These are phyloP conservation scores for Eucalyptus erythrocorys DNA, from an alignment of 345 rosid genomes.

Conservation along the genomic window DNA sequence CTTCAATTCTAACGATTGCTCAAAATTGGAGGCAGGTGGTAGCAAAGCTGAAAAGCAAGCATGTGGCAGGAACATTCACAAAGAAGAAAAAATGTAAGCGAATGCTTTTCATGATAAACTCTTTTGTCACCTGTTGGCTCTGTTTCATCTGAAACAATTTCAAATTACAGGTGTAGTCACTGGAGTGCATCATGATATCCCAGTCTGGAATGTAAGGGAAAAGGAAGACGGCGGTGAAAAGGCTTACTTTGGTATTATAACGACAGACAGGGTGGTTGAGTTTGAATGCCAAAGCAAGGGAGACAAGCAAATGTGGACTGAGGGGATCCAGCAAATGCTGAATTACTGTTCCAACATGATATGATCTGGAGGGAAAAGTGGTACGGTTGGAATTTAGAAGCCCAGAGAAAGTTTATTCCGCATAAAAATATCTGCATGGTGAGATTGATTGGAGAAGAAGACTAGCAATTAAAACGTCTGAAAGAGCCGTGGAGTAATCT, in stretches of 20 bases:
- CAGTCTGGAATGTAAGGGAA: slow-evolving; percentile 48
- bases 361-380: not conserved
- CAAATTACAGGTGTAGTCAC: slow-evolving; percentile 41
- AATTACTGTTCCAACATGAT: slow-evolving; percentile 22
- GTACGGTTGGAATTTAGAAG: slow-evolving; percentile 4
- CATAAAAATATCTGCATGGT: not conserved
- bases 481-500: not conserved
- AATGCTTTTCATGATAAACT: not conserved
- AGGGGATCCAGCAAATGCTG: slow-evolving; percentile 65
- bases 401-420: not conserved
- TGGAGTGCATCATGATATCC: slow-evolving; percentile 51
- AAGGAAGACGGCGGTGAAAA: slow-evolving; percentile 20
- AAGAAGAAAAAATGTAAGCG: slow-evolving; percentile 79
- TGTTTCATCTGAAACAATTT: not conserved
- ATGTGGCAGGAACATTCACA: slow-evolving; percentile 83
- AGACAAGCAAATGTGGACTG: slow-evolving; percentile 71
- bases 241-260: slow-evolving; percentile 73
- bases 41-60: slow-evolving; percentile 80
- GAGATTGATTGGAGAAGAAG: not conserved
- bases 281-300: slow-evolving; percentile 60
- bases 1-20: not conserved
- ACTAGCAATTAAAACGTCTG: not conserved
- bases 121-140: not conserved
- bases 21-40: slow-evolving; percentile 40
- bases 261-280: slow-evolving; percentile 62